Percentiles rank a stretch among this genome's conserved stretches.
Evolutionary conservation across 495 filamentous ascomycete genomes (phyloP).

Genomic region (Penicillium canariense): DNA sequence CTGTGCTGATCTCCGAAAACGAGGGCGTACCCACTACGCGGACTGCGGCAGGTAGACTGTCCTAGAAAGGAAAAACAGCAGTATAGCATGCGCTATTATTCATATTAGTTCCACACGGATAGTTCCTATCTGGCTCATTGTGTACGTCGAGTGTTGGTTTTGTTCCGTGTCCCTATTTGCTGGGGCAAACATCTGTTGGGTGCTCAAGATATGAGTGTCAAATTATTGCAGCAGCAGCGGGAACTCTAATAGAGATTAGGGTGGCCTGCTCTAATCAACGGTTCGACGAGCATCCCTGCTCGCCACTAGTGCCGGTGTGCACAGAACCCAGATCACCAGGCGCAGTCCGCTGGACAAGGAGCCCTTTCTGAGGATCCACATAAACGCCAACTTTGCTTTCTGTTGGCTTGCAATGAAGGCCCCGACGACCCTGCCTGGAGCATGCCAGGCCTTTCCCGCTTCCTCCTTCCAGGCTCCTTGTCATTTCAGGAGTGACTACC

Average conservation of each 20-base stretch:
- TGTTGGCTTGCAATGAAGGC: constrained; percentile 25
- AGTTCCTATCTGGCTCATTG: neutral
- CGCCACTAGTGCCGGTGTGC: neutral
- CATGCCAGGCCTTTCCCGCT: neutral
- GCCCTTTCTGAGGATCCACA: constrained; percentile 31
- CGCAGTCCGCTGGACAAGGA: neutral
- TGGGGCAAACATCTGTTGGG: constrained; percentile 20
- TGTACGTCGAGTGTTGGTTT: constrained; percentile 26
- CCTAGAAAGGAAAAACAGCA: neutral
- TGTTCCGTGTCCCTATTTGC: constrained; percentile 27
- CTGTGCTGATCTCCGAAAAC: constrained; percentile 9
- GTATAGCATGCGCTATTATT: constrained; percentile 20
- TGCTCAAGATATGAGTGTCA: constrained; percentile 27
- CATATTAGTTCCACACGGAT: constrained; percentile 24
- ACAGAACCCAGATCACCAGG: constrained; percentile 14
- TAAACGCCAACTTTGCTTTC: constrained; percentile 28
- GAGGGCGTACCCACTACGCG: constrained; percentile 5
- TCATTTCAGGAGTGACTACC: constrained; percentile 17
- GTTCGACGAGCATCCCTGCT: neutral
- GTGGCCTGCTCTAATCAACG: constrained; percentile 2
- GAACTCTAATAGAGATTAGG: constrained; percentile 27
- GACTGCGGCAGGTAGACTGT: constrained; percentile 18
- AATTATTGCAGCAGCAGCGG: constrained; percentile 25
- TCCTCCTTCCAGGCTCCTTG: neutral
- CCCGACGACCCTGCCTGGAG: neutral